Conservation (phyloP, 164 flowering plant genomes). For the Sextonia rubra region DNA sequence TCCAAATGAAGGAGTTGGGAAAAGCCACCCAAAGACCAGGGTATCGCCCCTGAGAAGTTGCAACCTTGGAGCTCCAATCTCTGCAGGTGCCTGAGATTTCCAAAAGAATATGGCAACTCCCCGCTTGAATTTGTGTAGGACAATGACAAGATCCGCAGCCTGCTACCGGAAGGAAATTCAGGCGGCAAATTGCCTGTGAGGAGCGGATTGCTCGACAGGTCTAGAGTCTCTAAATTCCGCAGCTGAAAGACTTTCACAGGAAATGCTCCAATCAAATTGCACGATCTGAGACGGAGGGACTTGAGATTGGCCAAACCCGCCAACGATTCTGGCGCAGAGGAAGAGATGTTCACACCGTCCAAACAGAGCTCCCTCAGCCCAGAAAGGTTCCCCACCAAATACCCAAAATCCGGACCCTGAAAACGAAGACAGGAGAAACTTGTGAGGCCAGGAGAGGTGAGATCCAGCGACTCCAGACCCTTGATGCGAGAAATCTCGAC, state of each 20-base stretch:
- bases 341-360: constrained; percentile 34
- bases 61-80: constrained; percentile 23
- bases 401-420: background rate
- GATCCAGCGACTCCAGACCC: constrained; percentile 17
- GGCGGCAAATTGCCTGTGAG: constrained; percentile 38
- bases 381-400: constrained; percentile 16
- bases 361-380: constrained; percentile 27
- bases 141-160: constrained; percentile 23
- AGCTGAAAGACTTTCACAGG: constrained; percentile 28
- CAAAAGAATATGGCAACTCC: constrained; percentile 32
- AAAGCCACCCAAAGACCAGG: constrained; percentile 25
- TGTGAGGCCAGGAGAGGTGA: background rate
- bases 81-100: constrained; percentile 23
- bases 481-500: constrained; percentile 24
- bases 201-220: constrained; percentile 15
- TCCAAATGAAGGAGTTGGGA: constrained; percentile 32
- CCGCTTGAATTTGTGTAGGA: constrained; percentile 30
- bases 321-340: constrained; percentile 29
- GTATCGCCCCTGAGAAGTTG: constrained; percentile 36
- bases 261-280: constrained; percentile 27
- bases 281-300: constrained; percentile 20
- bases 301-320: constrained; percentile 27
- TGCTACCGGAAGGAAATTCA: constrained; percentile 21
- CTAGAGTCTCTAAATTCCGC: constrained; percentile 19
- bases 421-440: background rate